Percentiles rank a stretch among this genome's conserved stretches.
These are phyloP conservation scores for Aureoboletus auriporus DNA, from an alignment of 768 basidiomycete genomes.

Conservation along the genomic window DNA sequence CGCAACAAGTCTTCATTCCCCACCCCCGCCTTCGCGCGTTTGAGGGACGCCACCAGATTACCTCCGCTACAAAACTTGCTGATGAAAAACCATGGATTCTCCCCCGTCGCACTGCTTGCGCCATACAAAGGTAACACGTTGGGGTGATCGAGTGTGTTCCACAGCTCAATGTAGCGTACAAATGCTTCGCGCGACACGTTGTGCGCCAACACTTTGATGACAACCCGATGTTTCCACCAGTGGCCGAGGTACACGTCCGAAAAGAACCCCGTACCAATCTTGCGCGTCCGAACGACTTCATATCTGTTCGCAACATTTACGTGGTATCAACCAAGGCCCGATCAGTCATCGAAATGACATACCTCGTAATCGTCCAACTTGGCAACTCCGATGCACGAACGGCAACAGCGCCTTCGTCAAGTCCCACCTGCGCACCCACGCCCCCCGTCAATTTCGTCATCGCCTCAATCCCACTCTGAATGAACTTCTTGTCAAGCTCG, in stretches of 20 bases:
- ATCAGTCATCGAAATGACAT: conserved; percentile 1
- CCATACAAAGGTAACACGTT: conserved; percentile 74
- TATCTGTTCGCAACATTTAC: conserved; percentile 37
- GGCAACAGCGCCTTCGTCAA: background rate
- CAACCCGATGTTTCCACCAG: conserved; percentile 64
- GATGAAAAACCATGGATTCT: conserved; percentile 78
- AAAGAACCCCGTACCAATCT: conserved; percentile 73
- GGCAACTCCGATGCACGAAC: conserved; percentile 39
- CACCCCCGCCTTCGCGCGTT: conserved; percentile 18
- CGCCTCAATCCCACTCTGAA: conserved; percentile 70
- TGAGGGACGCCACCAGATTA: conserved; percentile 57
- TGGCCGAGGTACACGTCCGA: conserved; percentile 74
- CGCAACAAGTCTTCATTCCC: conserved; percentile 40
- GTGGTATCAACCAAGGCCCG: background rate
- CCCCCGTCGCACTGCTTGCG: conserved; percentile 66
- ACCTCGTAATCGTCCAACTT: conserved; percentile 75
- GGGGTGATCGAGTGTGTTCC: conserved; percentile 65
- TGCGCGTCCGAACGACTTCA: conserved; percentile 67
- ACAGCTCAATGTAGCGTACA: conserved; percentile 64
- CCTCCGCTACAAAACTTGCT: conserved; percentile 69
- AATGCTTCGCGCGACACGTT: conserved; percentile 62
- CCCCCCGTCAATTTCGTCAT: conserved; percentile 53
- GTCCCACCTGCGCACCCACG: background rate
- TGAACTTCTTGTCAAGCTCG: conserved; percentile 54
- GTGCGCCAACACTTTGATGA: conserved; percentile 68